A percentile compares a stretch with the other conserved stretches of the same genome.
Conservation (phyloP, 352 stramenopile species). For the Globisporangium cylindrosporum region DNA sequence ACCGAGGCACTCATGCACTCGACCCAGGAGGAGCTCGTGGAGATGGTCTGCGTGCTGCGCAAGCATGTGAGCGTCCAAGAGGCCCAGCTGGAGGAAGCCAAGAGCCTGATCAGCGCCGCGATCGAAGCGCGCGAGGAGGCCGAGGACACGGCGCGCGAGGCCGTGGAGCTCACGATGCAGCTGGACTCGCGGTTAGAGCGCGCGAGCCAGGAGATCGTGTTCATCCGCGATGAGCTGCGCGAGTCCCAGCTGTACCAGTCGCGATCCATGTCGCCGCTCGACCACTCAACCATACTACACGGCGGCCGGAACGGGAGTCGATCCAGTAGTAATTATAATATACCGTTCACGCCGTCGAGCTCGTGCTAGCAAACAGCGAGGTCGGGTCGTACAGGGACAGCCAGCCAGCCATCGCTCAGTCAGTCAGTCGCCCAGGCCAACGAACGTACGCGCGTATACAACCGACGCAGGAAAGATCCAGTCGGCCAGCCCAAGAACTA, state of each 20-base stretch:
- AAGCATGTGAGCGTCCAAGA: slow-evolving; percentile 72
- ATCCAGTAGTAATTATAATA: slow-evolving; percentile 9
- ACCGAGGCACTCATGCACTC: slow-evolving; percentile 48
- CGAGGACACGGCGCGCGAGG: slow-evolving; percentile 68
- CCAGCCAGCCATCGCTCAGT: neutral
- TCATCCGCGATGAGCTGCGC: slow-evolving; percentile 25
- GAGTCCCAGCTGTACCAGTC: slow-evolving; percentile 16
- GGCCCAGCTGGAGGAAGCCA: slow-evolving; percentile 68
- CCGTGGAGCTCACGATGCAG: slow-evolving; percentile 62
- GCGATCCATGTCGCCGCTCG: slow-evolving; percentile 12
- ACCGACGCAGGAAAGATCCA: neutral
- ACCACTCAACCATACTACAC: neutral
- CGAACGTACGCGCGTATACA: neutral
- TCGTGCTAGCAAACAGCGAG: slow-evolving; percentile 9
- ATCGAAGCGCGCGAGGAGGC: slow-evolving; percentile 77
- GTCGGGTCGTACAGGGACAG: neutral
- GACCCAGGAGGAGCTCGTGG: slow-evolving; percentile 56
- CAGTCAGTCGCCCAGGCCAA: neutral
- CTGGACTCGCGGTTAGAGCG: slow-evolving; percentile 74
- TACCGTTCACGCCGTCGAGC: slow-evolving; percentile 12
- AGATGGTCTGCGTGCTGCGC: slow-evolving; percentile 69
- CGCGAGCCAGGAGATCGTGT: slow-evolving; percentile 44
- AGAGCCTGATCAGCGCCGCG: slow-evolving; percentile 65
- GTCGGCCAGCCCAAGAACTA: neutral
- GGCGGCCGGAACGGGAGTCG: neutral